Evolutionary conservation across 2,329 filamentous ascomycete genomes (phyloP).

Genomic region (Fusarium gaditjirri): DNA sequence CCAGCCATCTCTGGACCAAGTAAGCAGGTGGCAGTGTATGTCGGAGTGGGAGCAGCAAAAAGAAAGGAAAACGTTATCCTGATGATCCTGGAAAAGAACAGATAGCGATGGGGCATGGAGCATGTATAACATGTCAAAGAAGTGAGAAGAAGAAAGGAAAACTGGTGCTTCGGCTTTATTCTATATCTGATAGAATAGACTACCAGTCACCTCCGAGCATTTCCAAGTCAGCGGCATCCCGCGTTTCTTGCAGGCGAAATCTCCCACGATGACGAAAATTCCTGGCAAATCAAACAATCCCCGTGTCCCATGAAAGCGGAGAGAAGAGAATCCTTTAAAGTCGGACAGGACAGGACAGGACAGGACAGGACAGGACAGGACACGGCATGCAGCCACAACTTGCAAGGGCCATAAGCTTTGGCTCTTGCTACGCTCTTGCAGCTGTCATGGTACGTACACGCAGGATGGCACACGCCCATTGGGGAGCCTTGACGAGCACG

Average conservation of each 20-base stretch:
- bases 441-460: not conserved
- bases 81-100: not conserved
- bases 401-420: not conserved
- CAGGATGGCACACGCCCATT: not conserved
- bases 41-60: not conserved
- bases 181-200: not conserved
- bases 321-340: slow-evolving; percentile 46
- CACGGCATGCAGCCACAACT: not conserved
- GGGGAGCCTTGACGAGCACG: not conserved
- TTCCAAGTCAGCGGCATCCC: not conserved
- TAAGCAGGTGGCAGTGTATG: not conserved
- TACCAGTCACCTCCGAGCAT: not conserved
- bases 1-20: not conserved
- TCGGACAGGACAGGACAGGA: not conserved
- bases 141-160: not conserved
- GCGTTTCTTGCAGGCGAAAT: not conserved
- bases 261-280: not conserved
- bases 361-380: no score
- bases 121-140: not conserved
- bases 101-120: not conserved
- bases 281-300: slow-evolving; percentile 2
- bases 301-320: slow-evolving; percentile 4
- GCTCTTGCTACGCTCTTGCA: not conserved
- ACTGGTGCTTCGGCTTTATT: not conserved
- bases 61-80: not conserved